Conservation (phyloP, 169 alveolate genomes). For the Plasmodium inui region DNA sequence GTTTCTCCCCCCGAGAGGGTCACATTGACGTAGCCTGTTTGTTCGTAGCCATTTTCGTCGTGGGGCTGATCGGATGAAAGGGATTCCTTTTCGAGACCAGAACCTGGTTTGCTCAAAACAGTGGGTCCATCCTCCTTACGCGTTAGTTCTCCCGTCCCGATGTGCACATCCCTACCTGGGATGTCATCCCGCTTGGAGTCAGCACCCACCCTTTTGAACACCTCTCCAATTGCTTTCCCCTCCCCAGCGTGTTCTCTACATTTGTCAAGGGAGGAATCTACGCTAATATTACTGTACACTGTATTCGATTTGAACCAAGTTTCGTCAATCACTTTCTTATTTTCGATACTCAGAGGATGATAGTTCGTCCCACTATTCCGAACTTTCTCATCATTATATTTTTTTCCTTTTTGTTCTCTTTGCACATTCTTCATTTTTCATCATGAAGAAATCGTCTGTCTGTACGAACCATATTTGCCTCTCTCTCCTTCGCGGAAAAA, state of each 20-base stretch:
- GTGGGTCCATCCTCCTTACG: neutral
- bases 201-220: neutral
- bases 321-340: neutral
- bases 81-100: neutral
- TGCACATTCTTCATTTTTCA: slow-evolving; percentile 1
- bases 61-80: neutral
- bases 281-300: neutral
- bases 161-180: neutral
- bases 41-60: neutral
- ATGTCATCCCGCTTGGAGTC: neutral
- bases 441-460: neutral
- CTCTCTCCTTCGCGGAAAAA: neutral
- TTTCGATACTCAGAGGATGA: neutral
- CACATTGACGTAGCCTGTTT: neutral
- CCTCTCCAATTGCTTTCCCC: neutral
- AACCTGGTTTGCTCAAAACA: neutral
- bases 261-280: neutral
- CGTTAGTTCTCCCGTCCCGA: neutral
- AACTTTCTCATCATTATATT: neutral
- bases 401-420: neutral
- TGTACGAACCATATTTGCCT: neutral
- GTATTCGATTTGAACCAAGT: neutral
- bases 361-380: neutral
- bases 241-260: neutral
- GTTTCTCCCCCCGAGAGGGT: neutral